Conservation (phyloP, 257 asterid species). For the Nicotiana paniculata region DNA sequence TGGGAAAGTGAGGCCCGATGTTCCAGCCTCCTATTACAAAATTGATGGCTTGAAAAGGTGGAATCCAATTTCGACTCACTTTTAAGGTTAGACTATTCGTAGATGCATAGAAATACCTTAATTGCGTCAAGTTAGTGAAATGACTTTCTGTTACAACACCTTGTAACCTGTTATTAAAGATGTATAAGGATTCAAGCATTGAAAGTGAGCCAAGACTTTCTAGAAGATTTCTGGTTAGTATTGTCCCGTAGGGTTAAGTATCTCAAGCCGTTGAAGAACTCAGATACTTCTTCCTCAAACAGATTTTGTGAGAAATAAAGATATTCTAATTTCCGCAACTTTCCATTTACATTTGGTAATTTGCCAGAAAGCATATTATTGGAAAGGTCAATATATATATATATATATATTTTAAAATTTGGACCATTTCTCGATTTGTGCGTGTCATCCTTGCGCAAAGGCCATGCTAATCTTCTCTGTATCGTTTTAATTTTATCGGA, state of each 20-base stretch:
- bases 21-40: slow-evolving; percentile 16
- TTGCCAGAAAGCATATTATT: slow-evolving; percentile 4
- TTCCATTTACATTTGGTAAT: slow-evolving; percentile 12
- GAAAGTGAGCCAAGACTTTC: slow-evolving; percentile 22
- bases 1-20: slow-evolving; percentile 16
- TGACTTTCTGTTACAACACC: slow-evolving; percentile 24
- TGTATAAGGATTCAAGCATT: not conserved
- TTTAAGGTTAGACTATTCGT: slow-evolving; percentile 17
- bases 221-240: not conserved
- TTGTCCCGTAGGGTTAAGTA: not conserved
- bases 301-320: not conserved
- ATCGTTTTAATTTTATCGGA: too few species aligned
- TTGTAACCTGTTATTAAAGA: slow-evolving; percentile 12
- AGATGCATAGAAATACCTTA: not conserved
- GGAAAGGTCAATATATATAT: not conserved
- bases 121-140: slow-evolving; percentile 21
- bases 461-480: too few species aligned
- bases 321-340: not conserved
- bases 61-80: slow-evolving; percentile 22
- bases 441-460: too few species aligned
- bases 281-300: slow-evolving; percentile 14
- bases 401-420: too few species aligned
- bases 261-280: not conserved
- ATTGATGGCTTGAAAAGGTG: not conserved
- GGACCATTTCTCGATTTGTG: too few species aligned